These are phyloP conservation scores for Rhododendron griersonianum DNA, from an alignment of 148 eudicot genomes.

Conservation along the genomic window DNA sequence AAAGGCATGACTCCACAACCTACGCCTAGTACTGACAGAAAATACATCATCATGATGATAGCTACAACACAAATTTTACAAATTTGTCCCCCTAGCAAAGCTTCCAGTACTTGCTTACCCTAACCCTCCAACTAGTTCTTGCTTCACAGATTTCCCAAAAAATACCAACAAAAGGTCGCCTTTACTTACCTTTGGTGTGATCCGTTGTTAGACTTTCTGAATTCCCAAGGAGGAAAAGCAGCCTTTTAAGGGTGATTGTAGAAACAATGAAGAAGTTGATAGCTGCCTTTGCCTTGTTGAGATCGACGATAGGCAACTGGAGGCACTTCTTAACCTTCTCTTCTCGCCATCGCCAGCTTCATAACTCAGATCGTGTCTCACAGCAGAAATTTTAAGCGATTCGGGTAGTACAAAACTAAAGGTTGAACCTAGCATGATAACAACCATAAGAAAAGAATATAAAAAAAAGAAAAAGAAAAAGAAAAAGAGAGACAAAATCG, in stretches of 20 bases:
- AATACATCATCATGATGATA: neutral
- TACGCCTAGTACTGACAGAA: neutral
- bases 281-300: conserved; percentile 67
- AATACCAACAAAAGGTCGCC: neutral
- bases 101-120: too few relatives aligned
- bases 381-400: conserved; percentile 55
- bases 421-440: conserved; percentile 44
- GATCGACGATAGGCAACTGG: conserved; percentile 70
- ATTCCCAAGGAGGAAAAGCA: conserved; percentile 57
- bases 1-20: neutral
- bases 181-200: conserved; percentile 33
- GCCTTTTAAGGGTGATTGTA: conserved; percentile 69
- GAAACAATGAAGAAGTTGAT: conserved; percentile 69
- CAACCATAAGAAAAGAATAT: neutral
- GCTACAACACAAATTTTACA: neutral
- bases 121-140: neutral
- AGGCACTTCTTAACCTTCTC: conserved; percentile 55
- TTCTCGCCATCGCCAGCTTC: conserved; percentile 50
- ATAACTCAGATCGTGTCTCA: conserved; percentile 49
- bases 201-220: conserved; percentile 44
- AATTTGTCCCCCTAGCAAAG: neutral
- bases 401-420: conserved; percentile 78
- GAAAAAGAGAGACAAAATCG: neutral
- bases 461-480: neutral
- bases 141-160: neutral